phyloP scores from a whole-genome alignment of 495 filamentous ascomycete genomes.

The Aspergillus olivimuriae region DNA sequence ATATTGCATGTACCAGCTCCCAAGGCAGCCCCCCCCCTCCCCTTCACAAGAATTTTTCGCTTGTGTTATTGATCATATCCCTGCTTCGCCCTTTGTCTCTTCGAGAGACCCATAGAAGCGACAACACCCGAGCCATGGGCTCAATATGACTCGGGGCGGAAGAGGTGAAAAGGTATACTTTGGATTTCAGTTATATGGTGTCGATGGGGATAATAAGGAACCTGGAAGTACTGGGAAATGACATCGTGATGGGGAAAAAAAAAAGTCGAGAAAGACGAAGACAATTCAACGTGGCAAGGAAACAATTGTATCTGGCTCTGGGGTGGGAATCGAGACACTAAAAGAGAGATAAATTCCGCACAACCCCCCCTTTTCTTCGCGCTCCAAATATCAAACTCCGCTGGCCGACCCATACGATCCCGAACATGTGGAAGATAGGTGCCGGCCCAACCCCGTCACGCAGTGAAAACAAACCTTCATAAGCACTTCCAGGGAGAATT shows the following conservation, averaged over 20 bases:
- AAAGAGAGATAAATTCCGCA: constrained; percentile 47
- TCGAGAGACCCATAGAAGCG: no score
- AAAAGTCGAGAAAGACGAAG: constrained; percentile 19
- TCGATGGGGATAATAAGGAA: not conserved
- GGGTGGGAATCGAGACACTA: constrained; percentile 44
- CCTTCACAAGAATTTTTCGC: no score
- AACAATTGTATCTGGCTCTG: constrained; percentile 39
- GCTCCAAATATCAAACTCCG: constrained; percentile 49
- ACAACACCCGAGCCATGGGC: no score
- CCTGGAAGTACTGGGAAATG: constrained; percentile 8
- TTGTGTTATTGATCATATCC: no score
- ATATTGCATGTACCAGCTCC: no score
- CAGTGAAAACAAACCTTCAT: constrained; percentile 38
- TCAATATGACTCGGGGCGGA: no score
- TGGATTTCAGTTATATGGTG: not conserved
- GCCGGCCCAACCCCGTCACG: constrained; percentile 38
- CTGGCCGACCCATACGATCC: constrained; percentile 38
- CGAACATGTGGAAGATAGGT: constrained; percentile 35
- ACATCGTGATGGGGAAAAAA: no score
- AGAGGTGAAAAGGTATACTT: not conserved
- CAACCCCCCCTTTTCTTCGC: constrained; percentile 40
- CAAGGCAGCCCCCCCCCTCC: no score
- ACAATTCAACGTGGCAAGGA: no score
- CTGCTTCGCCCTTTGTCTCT: no score
- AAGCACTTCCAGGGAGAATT: constrained; percentile 34